phyloP scores from a whole-genome alignment of 2,329 filamentous ascomycete species.

The Botrytis porri region DNA sequence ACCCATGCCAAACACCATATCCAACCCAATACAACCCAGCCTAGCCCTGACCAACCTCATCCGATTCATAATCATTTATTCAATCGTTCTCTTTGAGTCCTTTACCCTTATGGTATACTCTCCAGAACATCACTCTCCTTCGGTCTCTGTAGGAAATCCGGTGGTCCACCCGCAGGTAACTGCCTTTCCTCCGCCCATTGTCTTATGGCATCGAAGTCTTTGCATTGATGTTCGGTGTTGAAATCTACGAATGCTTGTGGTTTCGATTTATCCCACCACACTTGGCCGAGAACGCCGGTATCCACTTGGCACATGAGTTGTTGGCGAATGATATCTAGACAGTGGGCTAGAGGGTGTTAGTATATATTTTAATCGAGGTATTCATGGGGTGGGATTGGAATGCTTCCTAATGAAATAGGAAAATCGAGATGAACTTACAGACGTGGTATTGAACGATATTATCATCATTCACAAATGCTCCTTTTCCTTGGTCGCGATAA shows the following conservation, averaged over 20 bases:
- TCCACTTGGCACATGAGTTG: constrained; percentile 55
- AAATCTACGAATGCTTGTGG: constrained; percentile 50
- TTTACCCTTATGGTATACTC: not conserved
- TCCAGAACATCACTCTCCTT: constrained; percentile 26
- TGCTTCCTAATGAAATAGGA: not conserved
- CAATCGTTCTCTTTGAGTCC: not conserved
- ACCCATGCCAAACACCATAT: not conserved
- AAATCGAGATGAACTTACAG: constrained; percentile 41
- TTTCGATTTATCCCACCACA: constrained; percentile 49
- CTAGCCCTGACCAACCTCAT: not conserved
- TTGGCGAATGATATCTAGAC: constrained; percentile 53
- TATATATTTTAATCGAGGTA: not conserved
- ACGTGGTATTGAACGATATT: constrained; percentile 49
- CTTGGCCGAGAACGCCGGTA: constrained; percentile 51
- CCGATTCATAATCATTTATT: not conserved
- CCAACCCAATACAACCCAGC: not conserved
- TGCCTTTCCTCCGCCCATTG: constrained; percentile 51
- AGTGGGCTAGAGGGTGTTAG: constrained; percentile 44
- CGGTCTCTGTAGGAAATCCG: constrained; percentile 34
- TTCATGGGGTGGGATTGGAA: not conserved
- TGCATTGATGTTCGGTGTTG: constrained; percentile 52
- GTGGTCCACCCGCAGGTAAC: constrained; percentile 34
- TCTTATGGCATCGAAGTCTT: constrained; percentile 51
- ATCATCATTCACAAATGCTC: constrained; percentile 50
- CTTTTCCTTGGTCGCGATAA: constrained; percentile 45